Evolutionary conservation across 108 stramenopile species (phyloP), one percentile per base, ranked within the genome.

Genomic region (Hondaea fermentalgiana): DNA sequence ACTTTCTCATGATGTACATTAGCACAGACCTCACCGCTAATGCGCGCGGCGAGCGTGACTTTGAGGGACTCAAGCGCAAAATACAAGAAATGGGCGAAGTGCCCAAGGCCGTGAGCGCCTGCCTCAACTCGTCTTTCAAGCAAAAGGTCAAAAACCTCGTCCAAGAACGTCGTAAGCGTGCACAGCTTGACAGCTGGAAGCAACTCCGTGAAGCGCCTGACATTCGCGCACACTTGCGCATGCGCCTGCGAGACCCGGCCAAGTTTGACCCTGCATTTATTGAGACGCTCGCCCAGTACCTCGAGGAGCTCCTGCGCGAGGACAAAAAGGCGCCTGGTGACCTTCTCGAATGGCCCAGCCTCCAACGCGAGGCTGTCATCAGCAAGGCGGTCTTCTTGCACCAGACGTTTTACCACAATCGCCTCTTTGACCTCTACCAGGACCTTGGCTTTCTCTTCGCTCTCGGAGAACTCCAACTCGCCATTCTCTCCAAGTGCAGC

Each of bases 151-250:
- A 83, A 3, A 53, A 53, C 51, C 45, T 53, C 25, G n/a, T 53
- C 51, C 76, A 53, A 17, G 76, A 83, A 1, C 76, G 76, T 45
- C 76, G 76, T 45, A 83, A 53, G 51, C 6, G 76, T 6, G 45
- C 76, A 6, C 76, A 83, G 51, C 51, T 83, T 8, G 76, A 83
- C n/a, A 83, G 49, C 51, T 83, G 76, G 76, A 83, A 83, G 51
- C 43, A 6, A 12, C 23, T 83, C 0, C 76, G 76, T 6, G 51
- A 83, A 4, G 76, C 49, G 49, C 45, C 76, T 0, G 51, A 83
- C 28, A 43, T 53, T 6, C 51, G 76, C 51, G 49, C n/a, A 25
- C 3, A 53, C 8, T 45, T 53, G 16, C 76, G 76, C 76, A 2
- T 8, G 12, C 51, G 45, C 51, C 76, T 53, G 10, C 76, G 17